Percentiles rank a stretch among this genome's conserved stretches.
Conservation (phyloP, 2,329 filamentous ascomycete species). For the Lasiodiplodia theobromae region DNA sequence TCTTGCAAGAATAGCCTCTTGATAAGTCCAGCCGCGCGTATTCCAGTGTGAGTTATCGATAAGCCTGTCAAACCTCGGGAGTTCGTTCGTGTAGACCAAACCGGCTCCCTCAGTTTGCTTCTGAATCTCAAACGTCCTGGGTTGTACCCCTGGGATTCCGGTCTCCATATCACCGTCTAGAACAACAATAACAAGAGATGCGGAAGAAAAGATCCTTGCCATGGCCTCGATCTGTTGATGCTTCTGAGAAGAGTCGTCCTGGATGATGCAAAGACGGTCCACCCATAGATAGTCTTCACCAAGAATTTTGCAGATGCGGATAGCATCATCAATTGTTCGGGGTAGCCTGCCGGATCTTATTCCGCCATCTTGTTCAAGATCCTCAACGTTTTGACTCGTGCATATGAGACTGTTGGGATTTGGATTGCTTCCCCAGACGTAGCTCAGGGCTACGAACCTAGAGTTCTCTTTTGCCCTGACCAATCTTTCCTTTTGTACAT, state of each 20-base stretch:
- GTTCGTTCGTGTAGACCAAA: background rate
- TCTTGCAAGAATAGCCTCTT: conserved; percentile 12
- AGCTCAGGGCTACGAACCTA: conserved; percentile 27
- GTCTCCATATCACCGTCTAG: background rate
- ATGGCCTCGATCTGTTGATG: conserved; percentile 12
- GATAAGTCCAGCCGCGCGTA: conserved; percentile 25
- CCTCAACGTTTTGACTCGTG: no score
- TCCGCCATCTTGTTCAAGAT: no score
- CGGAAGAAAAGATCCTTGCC: conserved; percentile 2
- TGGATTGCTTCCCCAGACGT: conserved; percentile 15
- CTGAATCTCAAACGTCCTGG: no score
- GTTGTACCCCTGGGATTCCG: conserved; percentile 7
- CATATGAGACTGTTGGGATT: background rate
- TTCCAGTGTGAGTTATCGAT: background rate
- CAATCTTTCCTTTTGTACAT: background rate
- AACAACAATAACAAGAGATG: background rate
- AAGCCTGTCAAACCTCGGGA: fast-evolving
- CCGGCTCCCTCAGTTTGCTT: no score
- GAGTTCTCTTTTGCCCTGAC: background rate
- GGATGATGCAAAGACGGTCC: conserved; percentile 26
- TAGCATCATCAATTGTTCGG: conserved; percentile 17
- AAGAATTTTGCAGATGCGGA: conserved; percentile 1
- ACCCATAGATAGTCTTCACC: conserved; percentile 19
- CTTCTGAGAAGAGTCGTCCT: conserved; percentile 13
- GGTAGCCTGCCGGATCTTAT: no score